phyloP scores from a whole-genome alignment of 805 yeast genomes.

The Spathaspora arborariae region DNA sequence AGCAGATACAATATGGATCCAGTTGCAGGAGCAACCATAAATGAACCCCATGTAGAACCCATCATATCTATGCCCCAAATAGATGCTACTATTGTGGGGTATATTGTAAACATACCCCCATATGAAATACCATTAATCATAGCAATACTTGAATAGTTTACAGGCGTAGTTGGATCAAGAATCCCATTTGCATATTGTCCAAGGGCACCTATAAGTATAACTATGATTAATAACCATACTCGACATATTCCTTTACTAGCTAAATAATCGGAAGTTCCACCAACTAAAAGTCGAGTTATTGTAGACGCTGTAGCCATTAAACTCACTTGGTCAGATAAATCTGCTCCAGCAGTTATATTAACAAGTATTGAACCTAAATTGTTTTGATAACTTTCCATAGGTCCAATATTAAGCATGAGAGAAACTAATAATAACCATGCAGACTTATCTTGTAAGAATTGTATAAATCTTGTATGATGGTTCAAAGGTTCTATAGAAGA shows the following conservation, averaged over 20 bases:
- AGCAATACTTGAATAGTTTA: slow-evolving; percentile 27
- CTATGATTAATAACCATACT: slow-evolving; percentile 27
- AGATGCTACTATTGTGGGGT: slow-evolving; percentile 78
- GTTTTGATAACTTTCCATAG: slow-evolving; percentile 79
- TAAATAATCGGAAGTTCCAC: slow-evolving; percentile 64
- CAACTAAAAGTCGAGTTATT: slow-evolving; percentile 59
- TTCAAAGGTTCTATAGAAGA: slow-evolving; percentile 32
- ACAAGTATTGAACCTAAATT: slow-evolving; percentile 74
- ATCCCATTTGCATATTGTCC: slow-evolving; percentile 23
- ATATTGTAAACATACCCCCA: slow-evolving; percentile 82
- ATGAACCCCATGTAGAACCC: slow-evolving; percentile 91
- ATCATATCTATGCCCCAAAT: slow-evolving; percentile 86
- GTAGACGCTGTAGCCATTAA: slow-evolving; percentile 68
- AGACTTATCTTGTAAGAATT: slow-evolving; percentile 49
- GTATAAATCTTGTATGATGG: slow-evolving; percentile 30
- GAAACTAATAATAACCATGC: slow-evolving; percentile 63
- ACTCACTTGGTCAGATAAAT: slow-evolving; percentile 49
- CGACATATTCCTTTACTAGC: slow-evolving; percentile 27
- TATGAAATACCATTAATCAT: slow-evolving; percentile 64
- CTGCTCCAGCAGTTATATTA: slow-evolving; percentile 11
- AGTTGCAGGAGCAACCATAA: slow-evolving; percentile 83
- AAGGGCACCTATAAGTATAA: slow-evolving; percentile 25
- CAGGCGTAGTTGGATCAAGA: slow-evolving; percentile 12
- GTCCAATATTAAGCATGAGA: slow-evolving; percentile 70
- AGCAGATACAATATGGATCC: slow-evolving; percentile 71